Percentiles rank a stretch among this genome's conserved stretches.
Evolutionary conservation across 805 yeast genomes (phyloP).

Genomic region (Cyberlindnera meyerae): DNA sequence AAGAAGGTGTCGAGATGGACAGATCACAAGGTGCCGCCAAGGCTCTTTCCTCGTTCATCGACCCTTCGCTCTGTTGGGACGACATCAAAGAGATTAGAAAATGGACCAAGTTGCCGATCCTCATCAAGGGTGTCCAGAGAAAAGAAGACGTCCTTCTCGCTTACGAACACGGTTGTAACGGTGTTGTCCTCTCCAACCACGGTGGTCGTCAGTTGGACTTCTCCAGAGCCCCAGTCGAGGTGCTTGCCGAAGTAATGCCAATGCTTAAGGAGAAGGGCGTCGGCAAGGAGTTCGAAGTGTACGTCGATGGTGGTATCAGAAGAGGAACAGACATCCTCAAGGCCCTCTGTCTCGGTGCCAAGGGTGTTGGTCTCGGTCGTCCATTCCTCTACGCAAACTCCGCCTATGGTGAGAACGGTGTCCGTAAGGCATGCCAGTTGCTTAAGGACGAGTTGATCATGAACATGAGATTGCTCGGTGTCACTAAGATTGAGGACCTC

Average conservation of each 20-base stretch:
- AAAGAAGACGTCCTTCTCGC: conserved; percentile 75
- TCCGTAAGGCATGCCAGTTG: conserved; percentile 52
- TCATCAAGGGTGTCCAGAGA: conserved; percentile 81
- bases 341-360: conserved; percentile 66
- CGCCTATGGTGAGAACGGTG: conserved; percentile 62
- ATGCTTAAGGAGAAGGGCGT: conserved; percentile 40
- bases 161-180: conserved; percentile 64
- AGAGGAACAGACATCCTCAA: conserved; percentile 64
- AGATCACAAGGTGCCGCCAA: conserved; percentile 79
- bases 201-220: conserved; percentile 89
- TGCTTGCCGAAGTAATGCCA: conserved; percentile 66
- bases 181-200: conserved; percentile 82
- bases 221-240: conserved; percentile 72
- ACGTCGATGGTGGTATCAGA: conserved; percentile 65
- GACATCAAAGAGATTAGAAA: conserved; percentile 54
- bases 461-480: conserved; percentile 81
- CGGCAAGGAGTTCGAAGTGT: conserved; percentile 49
- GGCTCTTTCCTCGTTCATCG: conserved; percentile 83
- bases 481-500: conserved; percentile 52
- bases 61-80: conserved; percentile 59
- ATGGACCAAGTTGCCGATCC: conserved; percentile 58
- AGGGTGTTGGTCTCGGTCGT: conserved; percentile 67
- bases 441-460: conserved; percentile 66
- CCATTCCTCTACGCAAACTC: conserved; percentile 62
- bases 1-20: conserved; percentile 43